A percentile compares a stretch with the other conserved stretches of the same genome.
These are phyloP conservation scores for Aspergillus asperescens DNA, from an alignment of 495 filamentous ascomycete species.

Conservation along the genomic window DNA sequence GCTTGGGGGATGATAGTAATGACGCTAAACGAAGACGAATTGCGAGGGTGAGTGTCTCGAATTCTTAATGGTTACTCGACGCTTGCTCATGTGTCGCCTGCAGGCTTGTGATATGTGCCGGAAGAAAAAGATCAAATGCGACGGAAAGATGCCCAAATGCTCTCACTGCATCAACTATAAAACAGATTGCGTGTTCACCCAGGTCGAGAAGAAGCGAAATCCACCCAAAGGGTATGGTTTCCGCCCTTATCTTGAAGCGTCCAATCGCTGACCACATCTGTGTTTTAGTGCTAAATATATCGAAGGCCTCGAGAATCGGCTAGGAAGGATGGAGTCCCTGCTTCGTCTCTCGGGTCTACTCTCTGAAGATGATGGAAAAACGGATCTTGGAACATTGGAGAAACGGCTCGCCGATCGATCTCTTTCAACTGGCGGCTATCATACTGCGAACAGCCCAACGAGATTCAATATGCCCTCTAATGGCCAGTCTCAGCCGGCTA, in stretches of 20 bases:
- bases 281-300: slow-evolving; percentile 85
- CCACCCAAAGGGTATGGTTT: slow-evolving; percentile 84
- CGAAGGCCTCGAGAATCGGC: slow-evolving; percentile 89
- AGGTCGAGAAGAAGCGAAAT: slow-evolving; percentile 97
- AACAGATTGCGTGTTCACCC: slow-evolving; percentile 94
- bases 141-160: slow-evolving; percentile 91
- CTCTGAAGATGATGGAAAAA: slow-evolving; percentile 79
- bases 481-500: slow-evolving; percentile 20
- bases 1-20: slow-evolving; percentile 56
- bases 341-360: slow-evolving; percentile 82
- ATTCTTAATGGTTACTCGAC: neutral
- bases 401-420: slow-evolving; percentile 69
- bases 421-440: slow-evolving; percentile 29
- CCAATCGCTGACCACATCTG: slow-evolving; percentile 18
- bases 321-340: slow-evolving; percentile 89
- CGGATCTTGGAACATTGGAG: slow-evolving; percentile 83
- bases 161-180: slow-evolving; percentile 98
- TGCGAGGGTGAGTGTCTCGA: slow-evolving; percentile 60
- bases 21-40: slow-evolving; percentile 90
- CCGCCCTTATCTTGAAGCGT: neutral
- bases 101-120: slow-evolving; percentile 98
- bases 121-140: slow-evolving; percentile 99
- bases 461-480: slow-evolving; percentile 26
- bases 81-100: neutral
- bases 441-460: slow-evolving; percentile 32